phyloP scores from a whole-genome alignment of 441 rosid species.

The Pelargonium cotyledonis region DNA sequence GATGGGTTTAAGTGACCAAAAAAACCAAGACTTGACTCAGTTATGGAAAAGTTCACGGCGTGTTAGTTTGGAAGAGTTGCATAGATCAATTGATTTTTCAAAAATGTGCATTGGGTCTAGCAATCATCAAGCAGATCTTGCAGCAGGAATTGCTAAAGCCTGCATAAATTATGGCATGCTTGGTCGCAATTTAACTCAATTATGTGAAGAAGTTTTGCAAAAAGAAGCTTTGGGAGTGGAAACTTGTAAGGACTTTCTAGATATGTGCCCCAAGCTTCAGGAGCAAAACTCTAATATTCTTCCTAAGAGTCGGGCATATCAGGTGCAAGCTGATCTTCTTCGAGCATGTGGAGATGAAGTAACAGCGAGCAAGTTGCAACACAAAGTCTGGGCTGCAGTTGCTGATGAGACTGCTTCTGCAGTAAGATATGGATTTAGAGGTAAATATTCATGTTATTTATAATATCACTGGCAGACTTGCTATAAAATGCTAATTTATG shows the following conservation, averaged over 20 bases:
- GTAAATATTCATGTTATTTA: constrained; percentile 27
- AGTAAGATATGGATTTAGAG: constrained; percentile 84
- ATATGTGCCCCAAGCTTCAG: constrained; percentile 59
- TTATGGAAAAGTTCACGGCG: constrained; percentile 72
- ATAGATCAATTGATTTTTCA: constrained; percentile 74
- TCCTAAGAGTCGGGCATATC: constrained; percentile 85
- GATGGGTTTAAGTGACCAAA: constrained; percentile 66
- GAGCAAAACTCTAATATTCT: constrained; percentile 75
- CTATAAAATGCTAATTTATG: not conserved
- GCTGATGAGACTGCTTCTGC: constrained; percentile 96
- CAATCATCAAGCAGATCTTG: constrained; percentile 86
- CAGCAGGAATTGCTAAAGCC: constrained; percentile 87
- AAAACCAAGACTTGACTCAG: constrained; percentile 33
- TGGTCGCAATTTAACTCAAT: constrained; percentile 70
- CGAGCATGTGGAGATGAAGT: constrained; percentile 63
- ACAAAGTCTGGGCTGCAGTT: constrained; percentile 80
- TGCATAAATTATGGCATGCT: constrained; percentile 84
- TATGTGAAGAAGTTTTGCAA: constrained; percentile 79
- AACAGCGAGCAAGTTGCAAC: constrained; percentile 54
- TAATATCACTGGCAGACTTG: not conserved
- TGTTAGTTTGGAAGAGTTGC: constrained; percentile 93
- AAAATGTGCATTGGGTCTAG: constrained; percentile 78
- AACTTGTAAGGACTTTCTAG: constrained; percentile 66
- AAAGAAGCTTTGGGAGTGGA: constrained; percentile 50
- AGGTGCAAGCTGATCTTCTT: constrained; percentile 85